These are phyloP conservation scores for Aspergillus melleus DNA, from an alignment of 2,329 filamentous ascomycete species.

Conservation along the genomic window DNA sequence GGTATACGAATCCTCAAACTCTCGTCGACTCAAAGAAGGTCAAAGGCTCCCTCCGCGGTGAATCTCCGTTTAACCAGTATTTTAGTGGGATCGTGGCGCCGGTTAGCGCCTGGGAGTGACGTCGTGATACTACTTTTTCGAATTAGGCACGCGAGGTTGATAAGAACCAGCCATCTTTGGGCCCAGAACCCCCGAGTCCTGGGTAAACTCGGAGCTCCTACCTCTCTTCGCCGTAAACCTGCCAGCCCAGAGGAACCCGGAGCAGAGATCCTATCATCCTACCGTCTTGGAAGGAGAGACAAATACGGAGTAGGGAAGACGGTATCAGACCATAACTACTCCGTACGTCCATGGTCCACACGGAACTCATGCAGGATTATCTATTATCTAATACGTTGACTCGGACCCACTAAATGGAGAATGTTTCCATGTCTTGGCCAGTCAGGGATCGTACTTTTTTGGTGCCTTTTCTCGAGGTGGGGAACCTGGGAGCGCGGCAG, in stretches of 20 bases:
- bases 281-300: neutral
- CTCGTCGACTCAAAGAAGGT: neutral
- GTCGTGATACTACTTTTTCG: conserved; percentile 2
- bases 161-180: neutral
- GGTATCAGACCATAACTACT: neutral
- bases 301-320: neutral
- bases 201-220: neutral
- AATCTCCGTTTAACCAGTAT: conserved; percentile 12
- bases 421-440: neutral
- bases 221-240: neutral
- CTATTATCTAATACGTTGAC: conserved; percentile 8
- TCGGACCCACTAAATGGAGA: conserved; percentile 3
- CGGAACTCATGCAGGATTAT: neutral
- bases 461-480: conserved; percentile 8
- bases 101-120: conserved; percentile 14
- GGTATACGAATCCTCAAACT: conserved; percentile 1
- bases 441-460: conserved; percentile 1
- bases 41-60: neutral
- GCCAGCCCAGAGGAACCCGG: neutral
- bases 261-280: too few relatives aligned
- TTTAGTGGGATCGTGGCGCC: conserved; percentile 13
- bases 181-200: neutral
- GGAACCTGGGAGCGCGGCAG: neutral
- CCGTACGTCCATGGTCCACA: too few relatives aligned
- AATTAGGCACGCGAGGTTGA: neutral